A percentile compares a stretch with the other conserved stretches of the same genome.
These are phyloP conservation scores for Pyricularia pennisetigena DNA, from an alignment of 2,329 filamentous ascomycete genomes.

Conservation along the genomic window DNA sequence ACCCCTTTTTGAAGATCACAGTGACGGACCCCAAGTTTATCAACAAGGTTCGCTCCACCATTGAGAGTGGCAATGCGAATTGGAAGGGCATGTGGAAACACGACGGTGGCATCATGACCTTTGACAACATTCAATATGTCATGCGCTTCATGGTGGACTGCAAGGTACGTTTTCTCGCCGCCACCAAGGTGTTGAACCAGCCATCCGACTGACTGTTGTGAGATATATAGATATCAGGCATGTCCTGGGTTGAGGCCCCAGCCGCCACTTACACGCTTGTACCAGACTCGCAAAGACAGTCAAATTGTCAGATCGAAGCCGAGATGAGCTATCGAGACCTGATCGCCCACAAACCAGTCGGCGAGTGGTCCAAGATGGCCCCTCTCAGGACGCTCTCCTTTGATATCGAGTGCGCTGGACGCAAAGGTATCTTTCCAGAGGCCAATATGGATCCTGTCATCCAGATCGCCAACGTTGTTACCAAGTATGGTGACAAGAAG, in stretches of 20 bases:
- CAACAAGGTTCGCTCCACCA: constrained; percentile 59
- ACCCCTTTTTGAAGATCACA: constrained; percentile 86
- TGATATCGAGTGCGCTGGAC: constrained; percentile 96
- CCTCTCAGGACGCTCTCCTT: constrained; percentile 88
- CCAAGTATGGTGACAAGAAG: constrained; percentile 87
- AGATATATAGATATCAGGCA: constrained; percentile 61
- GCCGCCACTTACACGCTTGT: constrained; percentile 65
- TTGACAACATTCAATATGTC: constrained; percentile 92
- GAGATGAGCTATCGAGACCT: constrained; percentile 73
- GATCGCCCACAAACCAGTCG: constrained; percentile 77
- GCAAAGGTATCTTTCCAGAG: constrained; percentile 96
- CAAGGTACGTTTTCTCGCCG: constrained; percentile 39
- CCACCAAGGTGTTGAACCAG: not conserved
- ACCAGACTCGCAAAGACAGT: constrained; percentile 57
- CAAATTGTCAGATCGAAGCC: constrained; percentile 95
- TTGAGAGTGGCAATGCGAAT: constrained; percentile 71
- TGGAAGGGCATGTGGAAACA: constrained; percentile 85
- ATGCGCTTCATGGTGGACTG: constrained; percentile 97
- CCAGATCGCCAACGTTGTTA: constrained; percentile 95
- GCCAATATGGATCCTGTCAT: constrained; percentile 88
- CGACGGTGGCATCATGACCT: constrained; percentile 69
- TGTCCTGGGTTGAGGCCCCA: constrained; percentile 93
- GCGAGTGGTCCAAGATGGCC: constrained; percentile 97
- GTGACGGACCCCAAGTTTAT: constrained; percentile 85
- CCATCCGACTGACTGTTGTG: not conserved